These are phyloP conservation scores for Alternaria hordeiaustralica DNA, from an alignment of 2,329 filamentous ascomycete species.

Conservation along the genomic window DNA sequence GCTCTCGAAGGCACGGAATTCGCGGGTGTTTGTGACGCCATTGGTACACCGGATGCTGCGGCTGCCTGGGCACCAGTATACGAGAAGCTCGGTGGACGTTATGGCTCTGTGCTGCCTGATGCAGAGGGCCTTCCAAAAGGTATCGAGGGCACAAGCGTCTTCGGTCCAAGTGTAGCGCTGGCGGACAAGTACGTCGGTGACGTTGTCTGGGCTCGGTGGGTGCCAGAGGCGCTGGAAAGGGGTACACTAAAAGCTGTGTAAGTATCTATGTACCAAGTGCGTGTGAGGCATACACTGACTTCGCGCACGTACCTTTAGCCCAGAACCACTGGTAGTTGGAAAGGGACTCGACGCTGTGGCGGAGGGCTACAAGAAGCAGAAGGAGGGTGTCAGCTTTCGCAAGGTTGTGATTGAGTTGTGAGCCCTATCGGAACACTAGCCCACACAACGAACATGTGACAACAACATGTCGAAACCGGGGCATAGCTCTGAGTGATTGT, in stretches of 20 bases:
- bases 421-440: not conserved
- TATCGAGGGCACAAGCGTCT: constrained; percentile 32
- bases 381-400: constrained; percentile 42
- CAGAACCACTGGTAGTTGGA: constrained; percentile 37
- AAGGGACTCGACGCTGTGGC: constrained; percentile 38
- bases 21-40: constrained; percentile 52
- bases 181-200: constrained; percentile 38
- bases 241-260: constrained; percentile 37
- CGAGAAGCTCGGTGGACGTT: constrained; percentile 38
- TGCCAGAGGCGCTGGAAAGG: constrained; percentile 40
- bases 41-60: constrained; percentile 30
- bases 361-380: constrained; percentile 35
- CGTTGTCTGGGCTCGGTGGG: constrained; percentile 43
- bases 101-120: constrained; percentile 33
- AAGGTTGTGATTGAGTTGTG: constrained; percentile 42
- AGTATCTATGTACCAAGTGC: not conserved
- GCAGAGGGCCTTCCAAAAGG: constrained; percentile 32
- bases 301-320: constrained; percentile 8
- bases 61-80: constrained; percentile 36
- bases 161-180: constrained; percentile 26
- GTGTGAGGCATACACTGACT: not conserved
- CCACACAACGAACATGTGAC: not conserved
- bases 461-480: not conserved
- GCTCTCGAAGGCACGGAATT: constrained; percentile 53
- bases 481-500: not conserved